Conservation (phyloP, 768 basidiomycete species). For the Lanmaoa rubissima region DNA sequence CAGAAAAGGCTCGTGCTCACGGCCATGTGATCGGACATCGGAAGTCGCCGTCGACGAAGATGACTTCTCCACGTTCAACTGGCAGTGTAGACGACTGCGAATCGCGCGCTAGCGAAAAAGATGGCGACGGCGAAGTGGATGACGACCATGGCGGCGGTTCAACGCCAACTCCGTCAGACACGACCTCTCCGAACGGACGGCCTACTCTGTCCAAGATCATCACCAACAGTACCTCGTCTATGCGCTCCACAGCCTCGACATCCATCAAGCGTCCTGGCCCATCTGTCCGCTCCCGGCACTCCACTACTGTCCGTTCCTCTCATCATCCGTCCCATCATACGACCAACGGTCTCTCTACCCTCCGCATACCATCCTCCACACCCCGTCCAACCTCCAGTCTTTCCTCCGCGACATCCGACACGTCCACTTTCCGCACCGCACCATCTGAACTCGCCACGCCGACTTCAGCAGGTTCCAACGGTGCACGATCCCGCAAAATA, state of each 20-base stretch:
- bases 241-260: conserved; percentile 19
- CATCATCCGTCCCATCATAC: conserved; percentile 18
- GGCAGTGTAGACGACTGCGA: neutral
- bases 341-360: conserved; percentile 25
- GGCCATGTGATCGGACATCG: conserved; percentile 17
- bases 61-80: conserved; percentile 6
- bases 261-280: conserved; percentile 16
- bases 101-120: neutral
- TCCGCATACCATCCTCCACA: conserved; percentile 30
- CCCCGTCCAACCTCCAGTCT: conserved; percentile 29
- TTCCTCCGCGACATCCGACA: conserved; percentile 32
- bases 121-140: conserved; percentile 6
- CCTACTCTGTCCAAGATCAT: conserved; percentile 28
- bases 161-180: conserved; percentile 14
- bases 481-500: conserved; percentile 28
- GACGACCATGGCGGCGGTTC: conserved; percentile 14
- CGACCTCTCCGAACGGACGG: conserved; percentile 19
- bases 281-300: conserved; percentile 20
- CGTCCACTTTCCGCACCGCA: conserved; percentile 32
- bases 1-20: conserved; percentile 24
- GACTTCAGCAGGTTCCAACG: conserved; percentile 25
- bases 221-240: conserved; percentile 25
- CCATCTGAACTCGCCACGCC: conserved; percentile 30
- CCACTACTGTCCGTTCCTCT: conserved; percentile 27
- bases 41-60: conserved; percentile 22